Evolutionary conservation across 345 rosid species (phyloP), one percentile per base, ranked within the genome.

Genomic region (Carallia brachiata): DNA sequence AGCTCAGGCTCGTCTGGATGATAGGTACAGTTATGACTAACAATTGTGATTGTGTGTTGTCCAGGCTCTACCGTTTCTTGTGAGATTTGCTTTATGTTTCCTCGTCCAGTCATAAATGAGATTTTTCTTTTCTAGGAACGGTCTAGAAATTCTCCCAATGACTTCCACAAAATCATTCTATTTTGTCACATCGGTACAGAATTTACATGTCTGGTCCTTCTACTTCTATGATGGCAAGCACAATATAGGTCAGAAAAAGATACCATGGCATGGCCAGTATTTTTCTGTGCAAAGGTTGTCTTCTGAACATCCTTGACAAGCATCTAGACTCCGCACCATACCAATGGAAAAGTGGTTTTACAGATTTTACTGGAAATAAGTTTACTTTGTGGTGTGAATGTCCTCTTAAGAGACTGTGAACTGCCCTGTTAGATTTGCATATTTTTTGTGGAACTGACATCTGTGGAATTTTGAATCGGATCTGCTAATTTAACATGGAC

Each of bases 1-100:
- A 92, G 99, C 99, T 58, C 99, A 95, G 85, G 97, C 99, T 66
- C 90, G 97, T 79, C 92, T 95, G 98, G 99, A 95, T 84, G 99
- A 95, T 79, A 90, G 97, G 98, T 95, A 80, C 62, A 31, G n/a
- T 73, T 30, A 66, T 60, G 64, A 60, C 30, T 60, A 48, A 68
- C 59, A 15, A 57, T 68, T 60, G 31, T 17, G 50, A 54, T 7
- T 30, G 8, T 47, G 23, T 53, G 63, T 62, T 3, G 36, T 40
- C 52, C 36, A 55, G 34, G 50, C 39, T 56, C 31, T 27, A 23
- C 60, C 15, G 27, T 10, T 27, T 4, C 16, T 56, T 27, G 60
- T 27, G 60, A 56, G 34, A 44, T 44, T 44, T 44, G 17, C 50
- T 12, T 15, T 12, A 12, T 12, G 16, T 2, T 44, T 44, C 16